Percentiles rank a stretch among this genome's conserved stretches.
Conservation (phyloP, 441 rosid genomes). For the Erysimum pusillum region DNA sequence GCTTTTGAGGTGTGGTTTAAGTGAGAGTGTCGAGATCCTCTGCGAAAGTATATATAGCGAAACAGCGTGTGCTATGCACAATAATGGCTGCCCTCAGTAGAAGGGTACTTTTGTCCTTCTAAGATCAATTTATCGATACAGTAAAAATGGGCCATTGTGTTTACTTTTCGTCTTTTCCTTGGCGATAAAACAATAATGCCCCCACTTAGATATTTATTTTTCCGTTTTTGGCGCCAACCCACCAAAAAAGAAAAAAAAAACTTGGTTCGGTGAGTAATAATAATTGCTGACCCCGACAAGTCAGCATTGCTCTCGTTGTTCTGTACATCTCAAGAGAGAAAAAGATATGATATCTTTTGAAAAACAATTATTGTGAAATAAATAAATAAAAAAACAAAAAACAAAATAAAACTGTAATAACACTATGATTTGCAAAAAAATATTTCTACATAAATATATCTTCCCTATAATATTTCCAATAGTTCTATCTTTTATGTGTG, state of each 20-base stretch:
- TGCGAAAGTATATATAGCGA: slow-evolving; percentile 37
- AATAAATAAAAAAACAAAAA: not conserved
- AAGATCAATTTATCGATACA: slow-evolving; percentile 38
- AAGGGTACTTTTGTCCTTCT: slow-evolving; percentile 36
- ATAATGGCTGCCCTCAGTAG: not conserved
- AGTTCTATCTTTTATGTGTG: too few species aligned
- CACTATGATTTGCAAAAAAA: too few species aligned
- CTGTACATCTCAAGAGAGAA: not conserved
- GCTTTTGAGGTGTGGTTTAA: slow-evolving; percentile 17
- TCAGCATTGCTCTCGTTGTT: slow-evolving; percentile 24
- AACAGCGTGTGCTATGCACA: slow-evolving; percentile 25
- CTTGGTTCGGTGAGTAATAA: slow-evolving; percentile 10
- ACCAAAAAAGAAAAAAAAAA: not conserved
- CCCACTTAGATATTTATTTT: slow-evolving; percentile 32
- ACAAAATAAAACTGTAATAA: not conserved
- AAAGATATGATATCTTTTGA: slow-evolving; percentile 13
- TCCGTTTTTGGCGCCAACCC: not conserved
- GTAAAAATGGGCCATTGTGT: slow-evolving; percentile 39
- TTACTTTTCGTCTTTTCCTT: slow-evolving; percentile 50
- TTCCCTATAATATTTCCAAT: too few species aligned
- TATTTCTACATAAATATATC: too few species aligned
- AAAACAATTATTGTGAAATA: not conserved
- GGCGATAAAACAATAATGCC: slow-evolving; percentile 28
- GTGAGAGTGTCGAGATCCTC: slow-evolving; percentile 39
- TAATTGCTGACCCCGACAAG: slow-evolving; percentile 34